Evolutionary conservation across 495 filamentous ascomycete species (phyloP), one percentile per base, ranked within the genome.

Genomic region (Lepraria neglecta): DNA sequence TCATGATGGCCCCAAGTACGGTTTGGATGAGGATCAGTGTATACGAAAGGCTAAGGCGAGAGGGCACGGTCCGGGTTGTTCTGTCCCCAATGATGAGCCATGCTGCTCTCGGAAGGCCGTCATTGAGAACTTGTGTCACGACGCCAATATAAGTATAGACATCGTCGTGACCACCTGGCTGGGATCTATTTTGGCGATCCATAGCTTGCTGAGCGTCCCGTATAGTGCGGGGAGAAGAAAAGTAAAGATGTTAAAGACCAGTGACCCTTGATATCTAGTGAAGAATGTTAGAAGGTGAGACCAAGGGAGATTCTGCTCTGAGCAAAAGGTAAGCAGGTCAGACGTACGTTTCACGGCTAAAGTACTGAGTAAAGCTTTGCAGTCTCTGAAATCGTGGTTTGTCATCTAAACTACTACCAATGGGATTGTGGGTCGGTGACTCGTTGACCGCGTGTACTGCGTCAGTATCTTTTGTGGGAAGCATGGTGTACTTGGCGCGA

Each of bases 11-110:
- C 0, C 86, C 86, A 1, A 88, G 70, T 1, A 78, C 46, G 0
- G 74, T 64, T 64, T 88, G 86, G 60, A 83, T 76, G 11, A 82
- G 42, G 33, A 90, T 81, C 27, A 90, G 74, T 0, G 86, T 88
- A 60, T 88, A 78, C 0, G 87, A 73, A 10, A 91, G 79, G 5
- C 74, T 69, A 27, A 90, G 68, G 0, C 87, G 80, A 9, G 80
- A 75, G 6, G 70, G 35, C 3, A 78, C 63, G 1, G 74, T 75
- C 12, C 86, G 79, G 3, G 81, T 81, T 7, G 78, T 69, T 54
- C 79, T 79, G 72, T 90, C 85, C 11, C 83, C 87, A 64, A 90
- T 90, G 60, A 87, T 76, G 17, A 85, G 72, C 83, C 84, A 90
- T 7, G 86, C 79, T 0, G 85, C 80, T 27, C 86, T 76, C 0